These are phyloP conservation scores for Aspergillus sp. DNA, from an alignment of 2,329 filamentous ascomycete genomes.

Conservation along the genomic window DNA sequence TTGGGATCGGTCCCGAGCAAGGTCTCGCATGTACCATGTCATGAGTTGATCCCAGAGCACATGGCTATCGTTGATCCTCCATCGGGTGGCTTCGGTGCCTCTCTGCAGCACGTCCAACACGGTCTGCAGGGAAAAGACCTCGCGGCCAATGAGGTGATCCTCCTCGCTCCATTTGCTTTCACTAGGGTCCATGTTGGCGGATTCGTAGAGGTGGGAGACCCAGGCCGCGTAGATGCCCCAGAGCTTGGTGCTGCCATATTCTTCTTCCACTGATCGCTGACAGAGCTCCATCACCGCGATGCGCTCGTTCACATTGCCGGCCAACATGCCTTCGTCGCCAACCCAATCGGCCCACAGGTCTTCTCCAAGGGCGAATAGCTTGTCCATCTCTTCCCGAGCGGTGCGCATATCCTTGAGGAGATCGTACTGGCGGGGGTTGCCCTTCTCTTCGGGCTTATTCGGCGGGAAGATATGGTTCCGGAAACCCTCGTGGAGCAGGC, in stretches of 20 bases:
- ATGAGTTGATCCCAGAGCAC: conserved; percentile 62
- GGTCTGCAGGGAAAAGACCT: conserved; percentile 58
- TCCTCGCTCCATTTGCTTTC: conserved; percentile 51
- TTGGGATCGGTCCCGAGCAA: conserved; percentile 47
- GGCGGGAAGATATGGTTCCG: conserved; percentile 48
- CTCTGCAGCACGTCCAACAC: conserved; percentile 57
- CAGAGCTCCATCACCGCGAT: conserved; percentile 60
- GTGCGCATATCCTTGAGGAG: conserved; percentile 46
- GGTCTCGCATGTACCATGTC: conserved; percentile 54
- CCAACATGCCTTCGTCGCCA: conserved; percentile 60
- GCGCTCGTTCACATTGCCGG: conserved; percentile 56
- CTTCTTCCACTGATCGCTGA: conserved; percentile 59
- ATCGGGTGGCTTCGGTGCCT: conserved; percentile 57
- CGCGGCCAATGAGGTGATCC: conserved; percentile 56
- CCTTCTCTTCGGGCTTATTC: conserved; percentile 43
- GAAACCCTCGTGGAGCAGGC: conserved; percentile 47
- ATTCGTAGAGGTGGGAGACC: conserved; percentile 56
- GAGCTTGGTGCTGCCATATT: conserved; percentile 59
- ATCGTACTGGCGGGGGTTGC: conserved; percentile 46
- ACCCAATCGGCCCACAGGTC: conserved; percentile 64
- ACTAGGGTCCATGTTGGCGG: conserved; percentile 45
- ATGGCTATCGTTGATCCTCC: conserved; percentile 61
- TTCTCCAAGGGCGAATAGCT: conserved; percentile 63
- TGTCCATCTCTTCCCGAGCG: conserved; percentile 59
- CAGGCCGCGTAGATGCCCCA: conserved; percentile 65